phyloP scores from a whole-genome alignment of 2,329 filamentous ascomycete genomes.

The Fusarium irregulare region DNA sequence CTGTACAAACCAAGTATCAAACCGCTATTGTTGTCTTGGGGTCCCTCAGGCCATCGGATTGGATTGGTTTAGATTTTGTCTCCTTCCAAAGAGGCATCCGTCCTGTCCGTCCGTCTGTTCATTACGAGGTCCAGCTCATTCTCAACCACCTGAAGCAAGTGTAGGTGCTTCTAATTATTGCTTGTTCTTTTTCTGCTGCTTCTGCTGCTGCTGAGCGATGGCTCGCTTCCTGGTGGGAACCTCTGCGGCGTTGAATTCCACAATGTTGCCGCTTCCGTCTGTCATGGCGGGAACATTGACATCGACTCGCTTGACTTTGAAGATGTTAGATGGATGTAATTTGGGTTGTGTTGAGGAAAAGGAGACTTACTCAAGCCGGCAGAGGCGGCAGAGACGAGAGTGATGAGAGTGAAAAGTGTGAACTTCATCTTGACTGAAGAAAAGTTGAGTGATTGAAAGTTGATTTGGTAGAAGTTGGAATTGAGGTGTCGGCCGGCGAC shows the following conservation, averaged over 20 bases:
- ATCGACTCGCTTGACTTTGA: conserved; percentile 41
- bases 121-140: conserved; percentile 14
- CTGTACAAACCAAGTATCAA: conserved; percentile 24
- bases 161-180: conserved; percentile 5
- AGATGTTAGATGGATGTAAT: conserved; percentile 12
- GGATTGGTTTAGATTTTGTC: neutral
- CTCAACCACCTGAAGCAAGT: neutral
- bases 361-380: conserved; percentile 52
- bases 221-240: conserved; percentile 52
- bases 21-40: conserved; percentile 7
- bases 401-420: conserved; percentile 59
- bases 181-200: conserved; percentile 5
- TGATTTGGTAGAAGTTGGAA: conserved; percentile 35
- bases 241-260: conserved; percentile 57
- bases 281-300: conserved; percentile 60
- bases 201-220: conserved; percentile 10
- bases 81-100: conserved; percentile 7
- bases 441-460: conserved; percentile 18
- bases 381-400: conserved; percentile 60
- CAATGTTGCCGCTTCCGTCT: conserved; percentile 56
- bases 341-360: neutral
- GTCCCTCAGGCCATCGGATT: conserved; percentile 13
- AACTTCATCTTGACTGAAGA: conserved; percentile 63
- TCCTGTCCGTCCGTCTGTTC: conserved; percentile 13
- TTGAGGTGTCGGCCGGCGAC: conserved; percentile 64